These are phyloP conservation scores for Prunus salicina DNA, from an alignment of 306 rosid species.

Conservation along the genomic window DNA sequence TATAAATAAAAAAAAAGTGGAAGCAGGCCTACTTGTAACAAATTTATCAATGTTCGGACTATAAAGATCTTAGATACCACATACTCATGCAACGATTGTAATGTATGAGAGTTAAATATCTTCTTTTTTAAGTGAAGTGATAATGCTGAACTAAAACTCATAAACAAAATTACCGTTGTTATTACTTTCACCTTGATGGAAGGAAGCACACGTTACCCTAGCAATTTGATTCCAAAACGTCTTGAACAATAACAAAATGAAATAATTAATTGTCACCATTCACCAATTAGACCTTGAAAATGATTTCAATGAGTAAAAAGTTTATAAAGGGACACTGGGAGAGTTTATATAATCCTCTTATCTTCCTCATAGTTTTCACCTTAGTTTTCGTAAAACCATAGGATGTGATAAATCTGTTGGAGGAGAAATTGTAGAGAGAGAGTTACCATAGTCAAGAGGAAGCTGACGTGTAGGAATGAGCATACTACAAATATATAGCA, in stretches of 20 bases:
- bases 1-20: no score
- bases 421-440: no score
- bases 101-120: background rate
- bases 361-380: slow-evolving; percentile 15
- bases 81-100: no score
- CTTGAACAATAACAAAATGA: background rate
- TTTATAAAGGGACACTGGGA: background rate
- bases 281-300: background rate
- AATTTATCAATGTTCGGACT: no score
- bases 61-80: no score
- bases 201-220: background rate
- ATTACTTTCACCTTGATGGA: background rate
- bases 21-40: no score
- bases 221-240: background rate
- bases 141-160: background rate
- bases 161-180: background rate
- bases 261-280: slow-evolving; percentile 4
- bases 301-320: background rate
- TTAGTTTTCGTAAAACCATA: slow-evolving; percentile 20
- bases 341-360: background rate
- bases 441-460: slow-evolving; percentile 16
- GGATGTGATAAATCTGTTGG: slow-evolving; percentile 15
- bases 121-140: background rate
- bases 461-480: slow-evolving; percentile 21
- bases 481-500: slow-evolving; percentile 7